Percentiles rank a stretch among this genome's conserved stretches.
Evolutionary conservation across 1,139 yeast genomes (phyloP).

Genomic region (Nematodospora anomalae): DNA sequence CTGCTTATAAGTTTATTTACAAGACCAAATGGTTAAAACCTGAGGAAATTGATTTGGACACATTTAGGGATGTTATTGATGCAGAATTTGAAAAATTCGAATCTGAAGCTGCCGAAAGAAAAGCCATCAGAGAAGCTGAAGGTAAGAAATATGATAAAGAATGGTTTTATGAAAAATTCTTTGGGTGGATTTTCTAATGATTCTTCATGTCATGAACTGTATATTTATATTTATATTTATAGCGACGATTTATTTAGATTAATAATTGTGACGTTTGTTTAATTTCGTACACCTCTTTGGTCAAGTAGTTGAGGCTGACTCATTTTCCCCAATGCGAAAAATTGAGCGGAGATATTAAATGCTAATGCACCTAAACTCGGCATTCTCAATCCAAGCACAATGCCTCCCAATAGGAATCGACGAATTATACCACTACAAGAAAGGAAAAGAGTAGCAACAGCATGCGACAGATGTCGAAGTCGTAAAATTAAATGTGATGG

Average conservation of each 20-base stretch:
- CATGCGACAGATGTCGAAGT: constrained; percentile 19
- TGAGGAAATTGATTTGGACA: constrained; percentile 60
- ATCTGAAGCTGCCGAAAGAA: constrained; percentile 32
- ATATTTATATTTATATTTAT: background rate
- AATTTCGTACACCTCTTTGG: too few relatives aligned
- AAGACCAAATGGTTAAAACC: constrained; percentile 55
- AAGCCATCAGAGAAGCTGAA: constrained; percentile 39
- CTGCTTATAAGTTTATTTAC: constrained; percentile 58
- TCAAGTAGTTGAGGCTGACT: too few relatives aligned
- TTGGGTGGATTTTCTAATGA: constrained; percentile 36
- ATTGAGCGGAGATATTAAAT: too few relatives aligned
- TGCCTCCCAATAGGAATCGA: constrained; percentile 11
- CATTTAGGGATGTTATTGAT: constrained; percentile 66
- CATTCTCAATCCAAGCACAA: too few relatives aligned
- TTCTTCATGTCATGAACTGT: too few relatives aligned
- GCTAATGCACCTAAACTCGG: too few relatives aligned
- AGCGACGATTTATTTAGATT: background rate
- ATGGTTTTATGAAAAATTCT: constrained; percentile 57
- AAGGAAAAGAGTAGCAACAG: constrained; percentile 16
- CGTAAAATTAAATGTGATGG: constrained; percentile 19
- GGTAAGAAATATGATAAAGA: constrained; percentile 40
- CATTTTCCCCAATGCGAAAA: too few relatives aligned
- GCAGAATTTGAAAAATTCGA: constrained; percentile 62
- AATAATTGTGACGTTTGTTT: too few relatives aligned
- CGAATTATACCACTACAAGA: constrained; percentile 15